phyloP scores from a whole-genome alignment of 2,329 filamentous ascomycete genomes.

The Fusarium aywerte region DNA sequence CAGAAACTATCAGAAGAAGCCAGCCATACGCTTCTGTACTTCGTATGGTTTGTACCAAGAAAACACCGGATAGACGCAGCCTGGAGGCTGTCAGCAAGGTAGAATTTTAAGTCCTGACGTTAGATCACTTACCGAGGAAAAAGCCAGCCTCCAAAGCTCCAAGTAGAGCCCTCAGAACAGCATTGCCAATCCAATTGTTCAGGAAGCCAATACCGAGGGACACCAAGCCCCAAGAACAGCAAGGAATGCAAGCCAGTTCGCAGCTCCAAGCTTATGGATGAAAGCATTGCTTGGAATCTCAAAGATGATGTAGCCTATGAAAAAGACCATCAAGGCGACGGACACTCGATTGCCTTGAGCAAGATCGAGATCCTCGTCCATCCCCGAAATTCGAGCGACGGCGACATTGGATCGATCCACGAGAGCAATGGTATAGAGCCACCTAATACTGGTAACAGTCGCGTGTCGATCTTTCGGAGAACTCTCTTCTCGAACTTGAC shows the following conservation, averaged over 20 bases:
- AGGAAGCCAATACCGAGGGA: conserved; percentile 31
- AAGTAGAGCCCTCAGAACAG: conserved; percentile 13
- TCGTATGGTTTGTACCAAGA: conserved; percentile 34
- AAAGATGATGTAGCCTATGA: conserved; percentile 32
- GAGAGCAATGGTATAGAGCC: conserved; percentile 33
- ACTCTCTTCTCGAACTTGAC: conserved; percentile 29
- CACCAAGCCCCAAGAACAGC: conserved; percentile 21
- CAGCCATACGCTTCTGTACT: conserved; percentile 26
- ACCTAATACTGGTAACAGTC: conserved; percentile 30
- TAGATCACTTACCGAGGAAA: conserved; percentile 11
- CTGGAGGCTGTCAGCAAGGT: background rate
- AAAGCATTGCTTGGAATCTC: conserved; percentile 33
- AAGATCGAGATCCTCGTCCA: conserved; percentile 30
- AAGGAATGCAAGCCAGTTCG: conserved; percentile 32
- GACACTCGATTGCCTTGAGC: conserved; percentile 13
- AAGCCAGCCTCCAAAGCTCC: conserved; percentile 34
- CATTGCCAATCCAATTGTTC: conserved; percentile 18
- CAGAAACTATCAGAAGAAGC: conserved; percentile 25
- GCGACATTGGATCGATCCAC: conserved; percentile 32
- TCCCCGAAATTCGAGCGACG: conserved; percentile 30
- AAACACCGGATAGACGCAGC: conserved; percentile 26
- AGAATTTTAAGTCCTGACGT: no score
- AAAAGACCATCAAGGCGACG: conserved; percentile 31
- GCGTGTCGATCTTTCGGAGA: conserved; percentile 20
- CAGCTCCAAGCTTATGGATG: conserved; percentile 30